Conservation (phyloP, 108 stramenopile genomes). For the Skeletonema tropicum region DNA sequence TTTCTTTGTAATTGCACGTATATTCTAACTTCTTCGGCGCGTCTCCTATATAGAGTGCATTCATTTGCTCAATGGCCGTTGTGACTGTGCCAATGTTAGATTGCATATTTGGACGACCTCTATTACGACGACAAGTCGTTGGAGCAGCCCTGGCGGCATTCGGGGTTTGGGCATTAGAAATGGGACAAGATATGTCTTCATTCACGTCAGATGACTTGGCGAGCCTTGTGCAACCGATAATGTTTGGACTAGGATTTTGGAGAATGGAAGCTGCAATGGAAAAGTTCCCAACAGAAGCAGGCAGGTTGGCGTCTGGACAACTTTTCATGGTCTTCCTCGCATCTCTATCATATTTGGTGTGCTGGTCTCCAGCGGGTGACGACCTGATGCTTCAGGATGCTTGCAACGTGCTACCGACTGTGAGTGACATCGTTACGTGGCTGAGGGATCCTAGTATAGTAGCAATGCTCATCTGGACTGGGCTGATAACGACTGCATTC, state of each 20-base stretch:
- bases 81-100: constrained; percentile 91
- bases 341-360: constrained; percentile 48
- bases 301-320: constrained; percentile 82
- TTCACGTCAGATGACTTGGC: constrained; percentile 66
- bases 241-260: constrained; percentile 91
- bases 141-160: constrained; percentile 77
- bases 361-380: constrained; percentile 32
- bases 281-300: constrained; percentile 68
- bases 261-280: constrained; percentile 73
- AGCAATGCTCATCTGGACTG: constrained; percentile 85
- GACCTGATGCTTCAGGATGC: constrained; percentile 20
- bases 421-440: constrained; percentile 44
- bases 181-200: constrained; percentile 46
- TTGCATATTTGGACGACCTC: constrained; percentile 60
- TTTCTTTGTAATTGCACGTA: too few relatives aligned
- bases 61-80: constrained; percentile 91
- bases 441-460: constrained; percentile 59
- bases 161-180: constrained; percentile 86
- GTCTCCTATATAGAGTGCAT: constrained; percentile 58
- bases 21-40: not conserved
- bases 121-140: constrained; percentile 52
- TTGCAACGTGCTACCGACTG: constrained; percentile 23
- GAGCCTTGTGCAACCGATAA: constrained; percentile 76
- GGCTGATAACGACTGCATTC: constrained; percentile 86
- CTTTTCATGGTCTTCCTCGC: constrained; percentile 74